phyloP scores from a whole-genome alignment of 2,329 filamentous ascomycete species.

The Onygenales sp. region DNA sequence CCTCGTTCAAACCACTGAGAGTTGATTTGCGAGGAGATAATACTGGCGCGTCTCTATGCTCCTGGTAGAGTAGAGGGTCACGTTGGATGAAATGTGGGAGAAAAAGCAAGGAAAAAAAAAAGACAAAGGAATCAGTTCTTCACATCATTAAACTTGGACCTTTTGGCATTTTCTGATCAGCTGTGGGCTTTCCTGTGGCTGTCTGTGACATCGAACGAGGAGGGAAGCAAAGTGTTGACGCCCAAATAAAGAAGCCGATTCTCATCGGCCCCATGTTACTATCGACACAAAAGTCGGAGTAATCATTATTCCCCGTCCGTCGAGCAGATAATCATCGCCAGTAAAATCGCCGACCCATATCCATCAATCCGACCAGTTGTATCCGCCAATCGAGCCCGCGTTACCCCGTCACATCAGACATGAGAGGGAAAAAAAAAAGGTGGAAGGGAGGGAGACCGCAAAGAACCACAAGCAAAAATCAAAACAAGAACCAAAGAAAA shows the following conservation, averaged over 20 bases:
- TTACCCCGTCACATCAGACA: not conserved
- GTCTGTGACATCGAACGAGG: not conserved
- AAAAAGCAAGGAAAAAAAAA: not conserved
- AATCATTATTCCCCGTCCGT: too few species aligned
- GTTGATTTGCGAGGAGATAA: slow-evolving; percentile 79
- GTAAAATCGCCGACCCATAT: too few species aligned
- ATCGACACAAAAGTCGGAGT: not conserved
- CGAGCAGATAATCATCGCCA: too few species aligned
- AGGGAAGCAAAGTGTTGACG: not conserved
- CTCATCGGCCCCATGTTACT: not conserved
- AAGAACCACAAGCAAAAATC: slow-evolving; percentile 1
- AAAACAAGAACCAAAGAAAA: slow-evolving; percentile 30
- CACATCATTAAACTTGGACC: slow-evolving; percentile 2
- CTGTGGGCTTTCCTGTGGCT: not conserved
- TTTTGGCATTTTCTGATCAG: not conserved
- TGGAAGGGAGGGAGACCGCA: not conserved
- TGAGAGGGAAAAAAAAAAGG: not conserved
- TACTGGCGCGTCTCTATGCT: slow-evolving; percentile 50
- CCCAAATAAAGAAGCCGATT: not conserved
- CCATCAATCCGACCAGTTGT: too few species aligned
- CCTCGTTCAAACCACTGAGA: slow-evolving; percentile 51
- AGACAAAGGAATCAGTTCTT: not conserved
- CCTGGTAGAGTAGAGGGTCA: not conserved
- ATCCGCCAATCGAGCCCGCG: too few species aligned
- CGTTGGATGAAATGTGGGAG: slow-evolving; percentile 18